Evolutionary conservation across 2,329 filamentous ascomycete genomes (phyloP).

Genomic region (Cordyceps sp.): DNA sequence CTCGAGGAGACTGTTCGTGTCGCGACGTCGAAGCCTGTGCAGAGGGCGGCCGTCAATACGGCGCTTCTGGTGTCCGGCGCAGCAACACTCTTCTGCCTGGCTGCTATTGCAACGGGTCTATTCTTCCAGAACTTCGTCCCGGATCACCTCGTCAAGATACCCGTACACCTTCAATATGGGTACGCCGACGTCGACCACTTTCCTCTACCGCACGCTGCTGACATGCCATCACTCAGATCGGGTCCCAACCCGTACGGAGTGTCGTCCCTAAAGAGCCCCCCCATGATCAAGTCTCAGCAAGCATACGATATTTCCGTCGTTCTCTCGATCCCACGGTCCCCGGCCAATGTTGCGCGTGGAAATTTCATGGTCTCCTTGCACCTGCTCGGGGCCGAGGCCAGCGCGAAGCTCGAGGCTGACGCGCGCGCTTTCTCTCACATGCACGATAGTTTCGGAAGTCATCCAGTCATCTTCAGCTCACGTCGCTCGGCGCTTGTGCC

Average conservation of each 20-base stretch:
- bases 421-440: conserved; percentile 13
- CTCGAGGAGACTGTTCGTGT: conserved; percentile 18
- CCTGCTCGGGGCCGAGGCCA: conserved; percentile 35
- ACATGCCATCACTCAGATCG: conserved; percentile 17
- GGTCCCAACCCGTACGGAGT: conserved; percentile 36
- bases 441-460: conserved; percentile 18
- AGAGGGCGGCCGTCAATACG: conserved; percentile 29
- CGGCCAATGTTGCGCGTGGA: conserved; percentile 56
- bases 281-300: conserved; percentile 54
- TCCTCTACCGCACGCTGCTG: conserved; percentile 1
- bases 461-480: conserved; percentile 39
- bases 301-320: conserved; percentile 70
- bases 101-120: conserved; percentile 29
- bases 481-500: conserved; percentile 64
- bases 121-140: conserved; percentile 42
- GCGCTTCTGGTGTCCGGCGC: conserved; percentile 26
- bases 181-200: conserved; percentile 9
- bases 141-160: conserved; percentile 32
- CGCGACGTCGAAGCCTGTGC: conserved; percentile 33
- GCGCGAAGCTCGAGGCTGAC: conserved; percentile 7
- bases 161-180: conserved; percentile 43
- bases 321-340: conserved; percentile 63
- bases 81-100: conserved; percentile 26
- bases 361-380: conserved; percentile 90
- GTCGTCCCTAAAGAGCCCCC: conserved; percentile 24